Percentiles rank a stretch among this genome's conserved stretches.
These are phyloP conservation scores for Leccinum aurantiacum DNA, from an alignment of 768 basidiomycete species.

Conservation along the genomic window DNA sequence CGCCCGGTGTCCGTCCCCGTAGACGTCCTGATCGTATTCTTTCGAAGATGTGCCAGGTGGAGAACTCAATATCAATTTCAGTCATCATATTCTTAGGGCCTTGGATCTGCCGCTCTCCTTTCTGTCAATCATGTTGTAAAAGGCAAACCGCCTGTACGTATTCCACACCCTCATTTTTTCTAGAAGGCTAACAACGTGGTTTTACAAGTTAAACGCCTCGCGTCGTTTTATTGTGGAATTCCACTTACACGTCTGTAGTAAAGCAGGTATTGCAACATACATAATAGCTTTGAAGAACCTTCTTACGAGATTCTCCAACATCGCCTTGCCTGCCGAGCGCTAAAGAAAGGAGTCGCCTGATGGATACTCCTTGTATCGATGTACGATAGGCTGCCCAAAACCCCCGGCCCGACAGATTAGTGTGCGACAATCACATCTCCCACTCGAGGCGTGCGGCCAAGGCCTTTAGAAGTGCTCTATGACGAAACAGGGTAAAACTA, in stretches of 20 bases:
- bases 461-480: not conserved
- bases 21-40: not conserved
- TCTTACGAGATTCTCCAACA: not conserved
- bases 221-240: not conserved
- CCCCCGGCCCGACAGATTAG: not conserved
- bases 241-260: not conserved
- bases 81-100: not conserved
- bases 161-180: not conserved
- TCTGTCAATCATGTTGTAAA: not conserved
- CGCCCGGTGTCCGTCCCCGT: not conserved
- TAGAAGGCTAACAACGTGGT: not conserved
- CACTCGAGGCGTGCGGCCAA: not conserved
- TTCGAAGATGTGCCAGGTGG: not conserved
- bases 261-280: not conserved
- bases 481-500: not conserved
- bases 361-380: not conserved
- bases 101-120: not conserved
- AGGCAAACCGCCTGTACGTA: not conserved
- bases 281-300: not conserved
- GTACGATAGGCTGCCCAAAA: not conserved
- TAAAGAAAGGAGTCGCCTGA: not conserved
- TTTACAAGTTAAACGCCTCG: not conserved
- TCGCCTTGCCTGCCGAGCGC: not conserved
- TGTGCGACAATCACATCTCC: not conserved
- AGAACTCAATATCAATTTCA: not conserved